Conservation (phyloP, 176 grass and related monocot species). For the Alopecurus myosuroides region DNA sequence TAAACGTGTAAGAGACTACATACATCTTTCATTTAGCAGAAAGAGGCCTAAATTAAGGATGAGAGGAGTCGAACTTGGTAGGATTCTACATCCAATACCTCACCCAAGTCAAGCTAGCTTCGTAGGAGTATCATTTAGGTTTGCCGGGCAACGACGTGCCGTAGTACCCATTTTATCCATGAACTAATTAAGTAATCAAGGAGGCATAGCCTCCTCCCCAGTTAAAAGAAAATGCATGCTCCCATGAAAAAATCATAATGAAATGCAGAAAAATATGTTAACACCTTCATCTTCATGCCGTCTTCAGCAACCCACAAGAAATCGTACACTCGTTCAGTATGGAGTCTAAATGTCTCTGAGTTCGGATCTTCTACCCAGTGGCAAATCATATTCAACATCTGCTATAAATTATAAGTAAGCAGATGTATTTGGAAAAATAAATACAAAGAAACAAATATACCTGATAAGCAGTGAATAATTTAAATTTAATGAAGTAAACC, state of each 20-base stretch:
- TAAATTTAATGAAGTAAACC: background rate
- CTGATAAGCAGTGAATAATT: background rate
- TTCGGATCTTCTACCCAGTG: slow-evolving; percentile 91
- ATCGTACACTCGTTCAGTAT: slow-evolving; percentile 62
- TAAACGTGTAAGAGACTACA: background rate
- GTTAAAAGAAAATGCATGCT: background rate
- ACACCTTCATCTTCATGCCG: slow-evolving; percentile 95
- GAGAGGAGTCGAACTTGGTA: background rate
- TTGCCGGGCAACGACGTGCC: background rate
- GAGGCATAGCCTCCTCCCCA: background rate
- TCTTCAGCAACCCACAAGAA: slow-evolving; percentile 95
- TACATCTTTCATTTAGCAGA: background rate
- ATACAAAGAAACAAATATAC: background rate
- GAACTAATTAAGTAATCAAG: background rate
- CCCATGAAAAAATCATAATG: background rate
- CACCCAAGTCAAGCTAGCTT: background rate
- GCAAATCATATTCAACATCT: slow-evolving; percentile 91
- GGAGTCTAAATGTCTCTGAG: slow-evolving; percentile 78
- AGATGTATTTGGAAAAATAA: background rate
- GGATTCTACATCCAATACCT: background rate
- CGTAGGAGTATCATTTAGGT: background rate
- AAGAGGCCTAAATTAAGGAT: background rate
- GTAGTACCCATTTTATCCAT: background rate
- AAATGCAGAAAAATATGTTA: background rate
- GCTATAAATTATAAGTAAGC: background rate